A percentile compares a stretch with the other conserved stretches of the same genome.
phyloP scores from a whole-genome alignment of 306 rosid species.

The Chamaecrista fasciculata region DNA sequence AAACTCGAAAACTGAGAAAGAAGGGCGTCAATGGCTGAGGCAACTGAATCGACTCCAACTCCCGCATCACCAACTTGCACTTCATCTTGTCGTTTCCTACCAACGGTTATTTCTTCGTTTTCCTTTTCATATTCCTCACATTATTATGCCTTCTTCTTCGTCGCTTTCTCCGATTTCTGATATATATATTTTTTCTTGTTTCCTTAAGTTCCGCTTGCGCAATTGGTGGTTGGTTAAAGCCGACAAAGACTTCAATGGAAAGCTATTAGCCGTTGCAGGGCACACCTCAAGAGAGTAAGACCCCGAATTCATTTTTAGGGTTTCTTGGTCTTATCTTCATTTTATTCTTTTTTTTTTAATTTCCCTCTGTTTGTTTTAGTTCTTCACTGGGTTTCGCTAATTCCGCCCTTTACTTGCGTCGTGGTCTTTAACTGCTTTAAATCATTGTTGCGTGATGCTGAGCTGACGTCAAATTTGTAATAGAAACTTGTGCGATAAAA shows the following conservation, averaged over 20 bases:
- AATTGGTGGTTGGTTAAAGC: conserved; percentile 70
- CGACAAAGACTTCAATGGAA: conserved; percentile 36
- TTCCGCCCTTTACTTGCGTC: not conserved
- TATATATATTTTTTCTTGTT: not conserved
- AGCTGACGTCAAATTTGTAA: not conserved
- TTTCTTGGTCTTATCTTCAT: not conserved
- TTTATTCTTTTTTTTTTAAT: not conserved
- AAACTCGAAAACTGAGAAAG: not conserved
- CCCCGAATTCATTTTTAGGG: conserved; percentile 25
- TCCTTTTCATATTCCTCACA: not conserved
- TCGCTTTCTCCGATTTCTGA: not conserved
- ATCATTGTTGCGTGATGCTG: not conserved
- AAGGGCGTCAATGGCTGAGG: conserved; percentile 1
- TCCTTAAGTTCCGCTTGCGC: conserved; percentile 45
- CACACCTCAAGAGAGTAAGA: conserved; percentile 44
- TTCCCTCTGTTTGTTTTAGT: too few species aligned
- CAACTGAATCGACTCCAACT: conserved; percentile 1
- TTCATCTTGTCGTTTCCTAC: conserved; percentile 23
- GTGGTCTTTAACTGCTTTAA: not conserved
- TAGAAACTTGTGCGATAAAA: not conserved
- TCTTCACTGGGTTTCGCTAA: not conserved
- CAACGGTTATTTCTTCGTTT: conserved; percentile 21
- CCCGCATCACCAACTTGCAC: not conserved
- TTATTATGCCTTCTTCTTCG: not conserved
- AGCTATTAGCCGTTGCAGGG: conserved; percentile 62